Percentiles rank a stretch among this genome's conserved stretches.
Evolutionary conservation across 2,329 filamentous ascomycete species (phyloP).

Genomic region (Aspergillus clavatus): DNA sequence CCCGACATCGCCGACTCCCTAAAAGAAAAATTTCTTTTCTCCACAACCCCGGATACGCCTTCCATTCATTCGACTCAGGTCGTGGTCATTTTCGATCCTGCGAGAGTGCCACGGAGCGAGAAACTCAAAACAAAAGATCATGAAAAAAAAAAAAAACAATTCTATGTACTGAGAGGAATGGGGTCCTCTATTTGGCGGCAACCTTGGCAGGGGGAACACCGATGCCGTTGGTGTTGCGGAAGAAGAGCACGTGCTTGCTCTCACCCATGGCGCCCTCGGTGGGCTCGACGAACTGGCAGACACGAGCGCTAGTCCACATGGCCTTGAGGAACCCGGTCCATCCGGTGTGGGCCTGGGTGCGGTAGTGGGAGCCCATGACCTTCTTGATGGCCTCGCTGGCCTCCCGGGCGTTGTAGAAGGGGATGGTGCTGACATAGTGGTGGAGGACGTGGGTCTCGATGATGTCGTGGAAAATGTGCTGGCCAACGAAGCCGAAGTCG

Average conservation of each 20-base stretch:
- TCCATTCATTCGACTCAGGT: slow-evolving; percentile 6
- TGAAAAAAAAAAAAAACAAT: slow-evolving; percentile 4
- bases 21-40: neutral
- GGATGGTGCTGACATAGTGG: slow-evolving; percentile 94
- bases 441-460: slow-evolving; percentile 97
- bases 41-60: slow-evolving; percentile 5
- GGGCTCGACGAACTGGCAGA: slow-evolving; percentile 98
- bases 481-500: slow-evolving; percentile 93
- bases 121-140: slow-evolving; percentile 6
- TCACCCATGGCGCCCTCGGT: slow-evolving; percentile 74
- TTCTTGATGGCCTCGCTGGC: slow-evolving; percentile 89
- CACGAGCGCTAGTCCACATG: slow-evolving; percentile 73
- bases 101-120: slow-evolving; percentile 19
- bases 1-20: neutral
- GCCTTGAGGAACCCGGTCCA: slow-evolving; percentile 76
- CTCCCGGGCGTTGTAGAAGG: slow-evolving; percentile 95
- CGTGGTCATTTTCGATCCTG: slow-evolving; percentile 22
- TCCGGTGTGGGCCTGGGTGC: slow-evolving; percentile 71
- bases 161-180: slow-evolving; percentile 12
- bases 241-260: slow-evolving; percentile 83
- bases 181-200: slow-evolving; percentile 19
- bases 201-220: slow-evolving; percentile 57
- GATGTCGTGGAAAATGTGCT: slow-evolving; percentile 87
- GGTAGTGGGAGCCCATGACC: slow-evolving; percentile 95
- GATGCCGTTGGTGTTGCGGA: slow-evolving; percentile 86